Evolutionary conservation across 352 stramenopile genomes (phyloP).

Genomic region (Phytophthora colocasiae): DNA sequence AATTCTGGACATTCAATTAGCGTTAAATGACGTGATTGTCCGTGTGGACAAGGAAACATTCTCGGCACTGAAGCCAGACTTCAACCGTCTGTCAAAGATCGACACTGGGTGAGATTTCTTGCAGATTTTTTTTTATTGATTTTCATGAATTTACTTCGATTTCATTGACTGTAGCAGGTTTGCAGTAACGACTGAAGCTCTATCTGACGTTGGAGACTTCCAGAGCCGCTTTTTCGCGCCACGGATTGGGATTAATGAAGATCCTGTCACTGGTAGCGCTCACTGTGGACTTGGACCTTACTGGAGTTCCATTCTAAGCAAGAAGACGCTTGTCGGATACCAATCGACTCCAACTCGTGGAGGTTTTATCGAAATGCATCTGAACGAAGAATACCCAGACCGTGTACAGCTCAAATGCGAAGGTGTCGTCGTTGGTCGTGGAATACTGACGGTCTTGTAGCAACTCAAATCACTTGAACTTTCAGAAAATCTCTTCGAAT

Average conservation of each 20-base stretch:
- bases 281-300: constrained; percentile 88
- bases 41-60: constrained; percentile 8
- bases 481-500: neutral
- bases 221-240: constrained; percentile 85
- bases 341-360: constrained; percentile 38
- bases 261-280: constrained; percentile 91
- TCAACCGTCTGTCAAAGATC: neutral
- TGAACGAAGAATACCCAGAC: constrained; percentile 8
- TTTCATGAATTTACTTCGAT: neutral
- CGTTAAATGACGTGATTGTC: constrained; percentile 13
- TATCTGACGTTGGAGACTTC: constrained; percentile 14
- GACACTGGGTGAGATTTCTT: constrained; percentile 6
- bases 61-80: constrained; percentile 2
- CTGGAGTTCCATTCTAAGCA: constrained; percentile 55
- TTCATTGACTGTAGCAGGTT: constrained; percentile 1
- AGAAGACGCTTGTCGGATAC: constrained; percentile 28
- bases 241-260: constrained; percentile 88
- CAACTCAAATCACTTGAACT: neutral
- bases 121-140: neutral
- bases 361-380: constrained; percentile 33
- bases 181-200: constrained; percentile 8
- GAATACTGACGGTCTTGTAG: neutral
- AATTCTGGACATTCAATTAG: constrained; percentile 4
- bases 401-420: constrained; percentile 46
- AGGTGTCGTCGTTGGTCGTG: constrained; percentile 7